A percentile compares a stretch with the other conserved stretches of the same genome.
phyloP scores from a whole-genome alignment of 2,329 filamentous ascomycete genomes.

The Cadophora gregata region DNA sequence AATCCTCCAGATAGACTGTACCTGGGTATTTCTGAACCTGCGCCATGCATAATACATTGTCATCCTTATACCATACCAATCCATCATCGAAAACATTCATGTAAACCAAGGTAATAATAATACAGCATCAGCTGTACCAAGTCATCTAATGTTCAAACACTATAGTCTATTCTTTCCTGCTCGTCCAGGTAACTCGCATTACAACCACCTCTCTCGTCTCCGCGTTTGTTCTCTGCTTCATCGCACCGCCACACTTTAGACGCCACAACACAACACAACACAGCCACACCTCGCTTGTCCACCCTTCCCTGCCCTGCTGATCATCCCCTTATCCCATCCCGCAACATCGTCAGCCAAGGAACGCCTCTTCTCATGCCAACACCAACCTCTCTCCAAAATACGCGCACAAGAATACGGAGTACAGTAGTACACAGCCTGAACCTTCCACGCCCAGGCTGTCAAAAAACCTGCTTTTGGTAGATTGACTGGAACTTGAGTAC shows the following conservation, averaged over 20 bases:
- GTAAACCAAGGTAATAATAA: no score
- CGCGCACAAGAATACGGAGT: not conserved
- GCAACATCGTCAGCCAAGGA: slow-evolving; percentile 19
- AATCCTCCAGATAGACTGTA: no score
- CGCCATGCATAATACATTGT: no score
- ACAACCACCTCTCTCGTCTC: not conserved
- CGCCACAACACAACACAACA: not conserved
- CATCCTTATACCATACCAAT: no score
- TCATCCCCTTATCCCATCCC: not conserved
- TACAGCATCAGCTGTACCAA: no score
- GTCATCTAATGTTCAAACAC: no score
- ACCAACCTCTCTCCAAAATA: not conserved
- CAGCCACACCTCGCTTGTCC: slow-evolving; percentile 17
- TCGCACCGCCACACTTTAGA: slow-evolving; percentile 2
- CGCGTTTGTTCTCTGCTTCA: no score
- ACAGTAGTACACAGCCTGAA: not conserved
- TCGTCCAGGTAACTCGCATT: no score
- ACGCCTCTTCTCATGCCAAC: slow-evolving; percentile 1
- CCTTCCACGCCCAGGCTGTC: not conserved
- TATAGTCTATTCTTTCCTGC: no score
- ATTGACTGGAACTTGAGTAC: no score
- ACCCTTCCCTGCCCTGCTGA: not conserved
- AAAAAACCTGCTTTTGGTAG: slow-evolving; percentile 10
- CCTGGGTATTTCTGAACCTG: no score
- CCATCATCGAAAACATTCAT: no score